phyloP scores from a whole-genome alignment of 129 eudicot genomes.

The Ambrosia trifida region DNA sequence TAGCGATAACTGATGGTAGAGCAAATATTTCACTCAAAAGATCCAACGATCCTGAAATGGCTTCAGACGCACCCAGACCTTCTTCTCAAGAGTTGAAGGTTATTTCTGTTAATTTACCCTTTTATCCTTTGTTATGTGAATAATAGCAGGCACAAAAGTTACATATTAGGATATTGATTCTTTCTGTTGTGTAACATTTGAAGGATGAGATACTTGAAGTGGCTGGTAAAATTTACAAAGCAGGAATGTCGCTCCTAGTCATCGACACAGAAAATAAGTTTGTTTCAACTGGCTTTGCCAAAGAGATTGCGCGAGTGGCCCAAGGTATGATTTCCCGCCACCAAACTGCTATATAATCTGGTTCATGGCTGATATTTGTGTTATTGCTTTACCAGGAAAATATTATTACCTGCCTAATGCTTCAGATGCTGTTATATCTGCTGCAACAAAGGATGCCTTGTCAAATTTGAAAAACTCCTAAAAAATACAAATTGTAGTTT shows the following conservation, averaged over 20 bases:
- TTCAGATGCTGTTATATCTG: conserved; percentile 94
- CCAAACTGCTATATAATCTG: neutral
- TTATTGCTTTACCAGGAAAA: conserved; percentile 58
- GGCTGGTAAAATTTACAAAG: conserved; percentile 89
- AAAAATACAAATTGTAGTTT: conserved; percentile 20
- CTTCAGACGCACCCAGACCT: conserved; percentile 75
- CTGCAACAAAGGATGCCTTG: conserved; percentile 86
- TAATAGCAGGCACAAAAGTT: neutral
- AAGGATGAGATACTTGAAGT: conserved; percentile 99
- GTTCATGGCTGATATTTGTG: conserved; percentile 16
- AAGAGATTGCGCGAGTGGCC: conserved; percentile 94
- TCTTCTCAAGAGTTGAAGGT: conserved; percentile 86
- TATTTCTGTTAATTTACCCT: neutral
- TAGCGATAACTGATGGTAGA: conserved; percentile 94
- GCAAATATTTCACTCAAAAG: conserved; percentile 93
- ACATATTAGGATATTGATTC: neutral
- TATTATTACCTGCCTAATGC: conserved; percentile 97
- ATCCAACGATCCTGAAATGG: conserved; percentile 82
- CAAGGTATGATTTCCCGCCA: conserved; percentile 54
- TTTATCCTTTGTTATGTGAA: neutral
- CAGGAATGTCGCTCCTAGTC: conserved; percentile 96
- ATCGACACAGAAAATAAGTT: conserved; percentile 96
- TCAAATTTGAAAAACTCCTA: conserved; percentile 77
- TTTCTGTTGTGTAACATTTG: conserved; percentile 16
- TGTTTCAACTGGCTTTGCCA: conserved; percentile 95